phyloP scores from a whole-genome alignment of 225 moss, liverwort and hornwort species.

The Polytrichum commune region DNA sequence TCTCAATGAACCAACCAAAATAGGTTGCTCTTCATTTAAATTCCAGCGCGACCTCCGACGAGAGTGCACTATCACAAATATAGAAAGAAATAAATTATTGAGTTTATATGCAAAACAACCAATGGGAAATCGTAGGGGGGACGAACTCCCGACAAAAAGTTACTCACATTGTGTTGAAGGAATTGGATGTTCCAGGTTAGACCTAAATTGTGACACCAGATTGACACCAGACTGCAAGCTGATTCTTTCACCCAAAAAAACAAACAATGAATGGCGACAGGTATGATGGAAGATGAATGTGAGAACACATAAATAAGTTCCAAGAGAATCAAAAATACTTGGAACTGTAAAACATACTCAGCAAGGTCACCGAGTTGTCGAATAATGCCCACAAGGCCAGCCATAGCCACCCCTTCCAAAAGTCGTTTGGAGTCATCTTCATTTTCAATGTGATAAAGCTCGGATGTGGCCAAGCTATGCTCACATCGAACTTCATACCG shows the following conservation, averaged over 20 bases:
- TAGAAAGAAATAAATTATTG: no score
- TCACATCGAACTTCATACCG: conserved; percentile 96
- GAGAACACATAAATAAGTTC: no score
- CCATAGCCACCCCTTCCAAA: conserved; percentile 96
- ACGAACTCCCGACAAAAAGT: no score
- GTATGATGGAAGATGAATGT: neutral
- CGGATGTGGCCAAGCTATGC: conserved; percentile 94
- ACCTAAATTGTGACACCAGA: neutral
- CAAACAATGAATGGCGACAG: neutral
- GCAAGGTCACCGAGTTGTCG: conserved; percentile 97
- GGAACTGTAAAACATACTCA: conserved; percentile 56
- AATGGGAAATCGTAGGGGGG: no score
- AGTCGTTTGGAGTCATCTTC: conserved; percentile 93
- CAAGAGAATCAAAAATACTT: no score
- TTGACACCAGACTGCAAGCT: no score
- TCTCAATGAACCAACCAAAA: no score
- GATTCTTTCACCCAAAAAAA: neutral
- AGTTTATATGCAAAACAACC: no score
- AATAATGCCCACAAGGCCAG: conserved; percentile 90
- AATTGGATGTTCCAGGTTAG: conserved; percentile 1
- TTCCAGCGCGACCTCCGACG: no score
- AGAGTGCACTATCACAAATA: no score
- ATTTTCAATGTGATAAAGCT: conserved; percentile 76
- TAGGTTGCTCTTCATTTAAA: no score
- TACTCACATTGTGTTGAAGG: no score